Evolutionary conservation across 495 filamentous ascomycete genomes (phyloP).

Genomic region (Aspergillus hancockii): DNA sequence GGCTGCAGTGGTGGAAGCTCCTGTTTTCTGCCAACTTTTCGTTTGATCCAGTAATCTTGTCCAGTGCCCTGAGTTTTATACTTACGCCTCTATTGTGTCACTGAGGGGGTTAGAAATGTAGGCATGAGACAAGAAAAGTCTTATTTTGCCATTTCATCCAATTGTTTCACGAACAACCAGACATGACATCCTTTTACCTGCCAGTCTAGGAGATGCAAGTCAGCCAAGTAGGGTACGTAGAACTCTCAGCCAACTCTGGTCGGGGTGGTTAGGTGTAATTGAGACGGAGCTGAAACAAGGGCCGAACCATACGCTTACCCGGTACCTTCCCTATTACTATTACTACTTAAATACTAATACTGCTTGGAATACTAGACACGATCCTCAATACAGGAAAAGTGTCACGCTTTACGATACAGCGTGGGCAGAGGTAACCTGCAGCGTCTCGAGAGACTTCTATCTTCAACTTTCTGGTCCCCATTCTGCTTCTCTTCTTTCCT

Average conservation of each 20-base stretch:
- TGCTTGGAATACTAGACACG: background rate
- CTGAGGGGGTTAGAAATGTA: conserved; percentile 1
- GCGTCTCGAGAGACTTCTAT: conserved; percentile 36
- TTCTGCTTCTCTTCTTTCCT: conserved; percentile 35
- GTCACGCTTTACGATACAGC: conserved; percentile 24
- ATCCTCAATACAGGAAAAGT: conserved; percentile 17
- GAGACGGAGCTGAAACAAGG: conserved; percentile 25
- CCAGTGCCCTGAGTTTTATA: background rate
- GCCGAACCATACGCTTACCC: conserved; percentile 15
- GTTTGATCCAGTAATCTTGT: conserved; percentile 12
- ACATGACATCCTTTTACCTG: conserved; percentile 3
- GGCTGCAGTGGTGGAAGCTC: background rate
- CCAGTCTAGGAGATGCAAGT: conserved; percentile 13
- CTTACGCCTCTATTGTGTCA: conserved; percentile 10
- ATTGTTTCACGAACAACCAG: conserved; percentile 10
- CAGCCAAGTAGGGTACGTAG: background rate
- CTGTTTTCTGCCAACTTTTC: conserved; percentile 7
- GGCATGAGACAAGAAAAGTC: background rate
- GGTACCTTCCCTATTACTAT: background rate
- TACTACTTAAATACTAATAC: background rate
- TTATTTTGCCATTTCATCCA: background rate
- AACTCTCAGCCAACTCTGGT: conserved; percentile 10
- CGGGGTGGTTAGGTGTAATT: conserved; percentile 15
- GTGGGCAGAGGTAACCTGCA: conserved; percentile 24
- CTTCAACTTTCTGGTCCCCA: conserved; percentile 32